phyloP scores from a whole-genome alignment of 106 monocot genomes.

The Chionographis japonica region DNA sequence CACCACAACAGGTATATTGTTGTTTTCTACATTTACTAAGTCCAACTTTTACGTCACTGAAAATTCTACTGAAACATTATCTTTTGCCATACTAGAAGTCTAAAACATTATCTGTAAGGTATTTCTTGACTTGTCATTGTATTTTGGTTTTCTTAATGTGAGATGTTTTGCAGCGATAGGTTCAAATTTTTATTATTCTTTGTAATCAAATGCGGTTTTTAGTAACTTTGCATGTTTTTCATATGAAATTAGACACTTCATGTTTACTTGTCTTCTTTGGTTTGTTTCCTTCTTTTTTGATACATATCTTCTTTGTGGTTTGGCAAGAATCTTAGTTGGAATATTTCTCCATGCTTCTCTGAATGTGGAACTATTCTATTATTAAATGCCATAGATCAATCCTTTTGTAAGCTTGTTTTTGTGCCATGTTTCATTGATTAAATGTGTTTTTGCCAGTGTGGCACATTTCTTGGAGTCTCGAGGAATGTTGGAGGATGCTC shows the following conservation, averaged over 20 bases:
- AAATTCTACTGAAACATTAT: too few relatives aligned
- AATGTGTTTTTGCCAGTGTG: constrained; percentile 41
- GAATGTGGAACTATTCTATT: background rate
- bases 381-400: background rate
- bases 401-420: background rate
- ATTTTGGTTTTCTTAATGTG: background rate
- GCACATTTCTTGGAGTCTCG: constrained; percentile 97
- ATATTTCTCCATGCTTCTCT: too few relatives aligned
- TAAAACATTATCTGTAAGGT: too few relatives aligned
- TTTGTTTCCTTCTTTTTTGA: background rate
- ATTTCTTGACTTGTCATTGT: background rate
- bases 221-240: background rate
- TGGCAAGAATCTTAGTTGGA: too few relatives aligned
- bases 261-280: background rate
- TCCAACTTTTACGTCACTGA: background rate
- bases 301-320: too few relatives aligned
- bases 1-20: constrained; percentile 62
- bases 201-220: too few relatives aligned
- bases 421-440: background rate
- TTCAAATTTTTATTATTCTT: too few relatives aligned
- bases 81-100: too few relatives aligned
- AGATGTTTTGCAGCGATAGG: too few relatives aligned
- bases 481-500: constrained; percentile 85
- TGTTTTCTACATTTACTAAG: background rate
- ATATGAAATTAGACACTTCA: background rate